Conservation (phyloP, 345 rosid species). For the Anacardium occidentale region DNA sequence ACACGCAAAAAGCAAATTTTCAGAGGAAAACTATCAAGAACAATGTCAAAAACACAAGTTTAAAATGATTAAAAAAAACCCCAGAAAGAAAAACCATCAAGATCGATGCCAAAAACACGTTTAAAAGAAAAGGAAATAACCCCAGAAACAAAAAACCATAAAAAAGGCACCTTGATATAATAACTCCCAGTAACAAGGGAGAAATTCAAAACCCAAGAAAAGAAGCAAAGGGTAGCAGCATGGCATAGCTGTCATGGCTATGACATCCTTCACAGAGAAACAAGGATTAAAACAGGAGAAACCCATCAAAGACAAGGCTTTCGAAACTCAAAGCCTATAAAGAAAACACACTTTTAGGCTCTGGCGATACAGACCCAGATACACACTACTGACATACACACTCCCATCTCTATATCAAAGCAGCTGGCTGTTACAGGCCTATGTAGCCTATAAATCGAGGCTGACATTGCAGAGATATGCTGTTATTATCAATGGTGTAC, state of each 20-base stretch:
- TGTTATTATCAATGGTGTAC: slow-evolving; percentile 28
- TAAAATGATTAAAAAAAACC: slow-evolving; percentile 21
- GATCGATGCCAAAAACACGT: neutral
- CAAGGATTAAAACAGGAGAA: slow-evolving; percentile 38
- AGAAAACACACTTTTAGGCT: slow-evolving; percentile 29
- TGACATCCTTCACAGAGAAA: slow-evolving; percentile 32
- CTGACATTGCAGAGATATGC: slow-evolving; percentile 51
- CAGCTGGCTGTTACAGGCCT: slow-evolving; percentile 35
- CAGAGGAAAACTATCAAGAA: slow-evolving; percentile 16
- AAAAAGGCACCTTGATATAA: slow-evolving; percentile 20
- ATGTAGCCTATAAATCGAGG: slow-evolving; percentile 27
- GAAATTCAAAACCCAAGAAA: slow-evolving; percentile 40
- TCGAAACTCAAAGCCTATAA: slow-evolving; percentile 18
- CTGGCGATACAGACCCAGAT: slow-evolving; percentile 28
- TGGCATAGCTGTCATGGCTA: slow-evolving; percentile 47
- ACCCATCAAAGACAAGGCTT: slow-evolving; percentile 38
- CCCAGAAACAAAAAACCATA: neutral
- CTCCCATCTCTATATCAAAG: slow-evolving; percentile 15
- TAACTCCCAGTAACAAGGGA: slow-evolving; percentile 41
- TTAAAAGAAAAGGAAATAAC: slow-evolving; percentile 24
- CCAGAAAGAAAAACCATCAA: slow-evolving; percentile 1
- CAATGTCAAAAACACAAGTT: neutral
- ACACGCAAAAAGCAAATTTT: slow-evolving; percentile 4
- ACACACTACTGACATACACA: slow-evolving; percentile 8
- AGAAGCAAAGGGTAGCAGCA: slow-evolving; percentile 18